These are phyloP conservation scores for Firmiana major DNA, from an alignment of 345 rosid species.

Conservation along the genomic window DNA sequence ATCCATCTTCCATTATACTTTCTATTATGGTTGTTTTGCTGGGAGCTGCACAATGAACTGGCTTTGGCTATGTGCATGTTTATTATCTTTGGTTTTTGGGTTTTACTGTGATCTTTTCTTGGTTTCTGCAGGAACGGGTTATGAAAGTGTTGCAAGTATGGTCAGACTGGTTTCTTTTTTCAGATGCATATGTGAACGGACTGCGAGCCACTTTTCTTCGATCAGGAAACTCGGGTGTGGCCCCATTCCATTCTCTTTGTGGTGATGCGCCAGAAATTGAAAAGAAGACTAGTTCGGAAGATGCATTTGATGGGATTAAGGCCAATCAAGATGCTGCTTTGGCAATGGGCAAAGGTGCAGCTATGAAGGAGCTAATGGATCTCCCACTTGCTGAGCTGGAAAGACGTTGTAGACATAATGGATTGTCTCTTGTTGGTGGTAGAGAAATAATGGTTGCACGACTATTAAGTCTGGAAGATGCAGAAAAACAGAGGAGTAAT, in stretches of 20 bases:
- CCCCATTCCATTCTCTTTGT: constrained; percentile 76
- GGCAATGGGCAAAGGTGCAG: constrained; percentile 94
- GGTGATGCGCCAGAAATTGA: constrained; percentile 84
- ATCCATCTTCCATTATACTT: not conserved
- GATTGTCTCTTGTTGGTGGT: constrained; percentile 95
- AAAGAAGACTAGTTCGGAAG: constrained; percentile 48
- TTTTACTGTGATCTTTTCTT: constrained; percentile 1
- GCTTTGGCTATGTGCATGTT: constrained; percentile 22
- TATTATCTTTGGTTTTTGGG: not conserved
- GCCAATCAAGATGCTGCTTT: constrained; percentile 79
- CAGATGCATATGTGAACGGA: constrained; percentile 96
- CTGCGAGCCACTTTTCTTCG: constrained; percentile 93
- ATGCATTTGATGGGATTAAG: constrained; percentile 41
- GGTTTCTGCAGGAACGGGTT: constrained; percentile 72
- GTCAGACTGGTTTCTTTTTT: constrained; percentile 99
- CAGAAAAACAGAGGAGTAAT: constrained; percentile 82
- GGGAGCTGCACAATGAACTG: constrained; percentile 6
- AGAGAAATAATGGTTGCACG: constrained; percentile 96
- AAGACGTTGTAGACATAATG: constrained; percentile 97
- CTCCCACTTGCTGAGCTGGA: constrained; percentile 90
- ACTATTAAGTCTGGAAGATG: constrained; percentile 89
- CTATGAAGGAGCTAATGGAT: constrained; percentile 80
- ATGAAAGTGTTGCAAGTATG: constrained; percentile 97
- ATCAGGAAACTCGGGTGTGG: constrained; percentile 80
- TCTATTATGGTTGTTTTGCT: not conserved